Evolutionary conservation across 345 rosid species (phyloP), one percentile per base, ranked within the genome.

Genomic region (Eucalyptus pauciflora): DNA sequence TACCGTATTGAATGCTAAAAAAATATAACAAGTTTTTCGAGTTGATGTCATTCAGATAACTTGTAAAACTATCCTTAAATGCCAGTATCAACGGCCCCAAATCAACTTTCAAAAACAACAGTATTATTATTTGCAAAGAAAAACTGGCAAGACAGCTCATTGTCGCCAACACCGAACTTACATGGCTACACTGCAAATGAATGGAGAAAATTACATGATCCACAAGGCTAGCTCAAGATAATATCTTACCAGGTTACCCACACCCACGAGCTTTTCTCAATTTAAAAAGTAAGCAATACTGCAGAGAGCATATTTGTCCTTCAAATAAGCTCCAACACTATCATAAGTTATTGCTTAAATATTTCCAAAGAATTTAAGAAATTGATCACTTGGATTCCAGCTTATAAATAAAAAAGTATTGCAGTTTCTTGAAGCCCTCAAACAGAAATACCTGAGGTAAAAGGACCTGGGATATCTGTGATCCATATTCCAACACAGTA

Each of bases 381-480:
- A 86, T 37, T 51, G 46, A 52, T 50, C 85, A 11, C 48, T 22
- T 76, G 29, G 48, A 76, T 41, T 41, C 16, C 29, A 76, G 85
- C 85, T 41, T 76, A 76, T 4, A 54, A 86, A 89, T 37, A 69
- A 25, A 79, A 18, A 25, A 50, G n/a, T 50, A 24, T 8, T 27
- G 45, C 29, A 64, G 49, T 49, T n/a, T 54, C 71, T 79, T 46
- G 43, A 69, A 37, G 29, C 50, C 51, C 43, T 16, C 48, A 54
- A 49, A 88, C 29, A 90, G 67, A 87, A 52, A 52, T 90, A 96
- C 99, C 99, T 95, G 99, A 69, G 96, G 92, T 89, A 96, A 91
- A 91, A 96, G 97, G 87, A 92, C 87, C 64, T 88, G 94, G 46
- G 96, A 93, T 79, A 96, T 94, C 94, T 93, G 96, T 88, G 89